Percentiles rank a stretch among this genome's conserved stretches.
Conservation (phyloP, 352 stramenopile species). For the Phytopythium sindhum region DNA sequence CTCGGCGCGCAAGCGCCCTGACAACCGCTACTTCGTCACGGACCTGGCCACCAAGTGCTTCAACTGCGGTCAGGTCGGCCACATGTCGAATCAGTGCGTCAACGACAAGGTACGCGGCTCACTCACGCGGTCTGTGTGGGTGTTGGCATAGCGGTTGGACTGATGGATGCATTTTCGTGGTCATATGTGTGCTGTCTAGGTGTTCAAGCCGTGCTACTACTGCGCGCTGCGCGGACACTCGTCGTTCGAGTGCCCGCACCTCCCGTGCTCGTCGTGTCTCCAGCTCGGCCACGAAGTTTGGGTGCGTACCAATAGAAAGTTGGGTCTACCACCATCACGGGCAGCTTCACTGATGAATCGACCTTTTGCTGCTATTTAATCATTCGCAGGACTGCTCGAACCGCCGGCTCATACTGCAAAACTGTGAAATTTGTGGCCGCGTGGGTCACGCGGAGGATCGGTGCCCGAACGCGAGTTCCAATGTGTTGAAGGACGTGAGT, state of each 20-base stretch:
- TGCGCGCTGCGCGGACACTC: conserved; percentile 72
- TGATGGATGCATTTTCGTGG: background rate
- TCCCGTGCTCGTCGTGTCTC: conserved; percentile 65
- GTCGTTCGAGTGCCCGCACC: conserved; percentile 58
- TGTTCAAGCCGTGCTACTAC: conserved; percentile 76
- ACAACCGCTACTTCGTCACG: conserved; percentile 80
- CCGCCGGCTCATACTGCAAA: conserved; percentile 29
- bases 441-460: conserved; percentile 39
- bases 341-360: background rate
- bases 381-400: conserved; percentile 52
- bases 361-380: conserved; percentile 1
- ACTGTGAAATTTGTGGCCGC: conserved; percentile 57
- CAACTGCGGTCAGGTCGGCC: conserved; percentile 77
- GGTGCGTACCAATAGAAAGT: conserved; percentile 18
- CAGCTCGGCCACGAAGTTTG: conserved; percentile 64
- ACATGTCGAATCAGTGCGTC: conserved; percentile 72
- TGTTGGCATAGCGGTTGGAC: background rate
- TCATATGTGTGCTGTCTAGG: conserved; percentile 13
- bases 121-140: background rate
- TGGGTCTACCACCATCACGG: background rate
- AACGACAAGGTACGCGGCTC: conserved; percentile 44
- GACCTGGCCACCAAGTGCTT: conserved; percentile 84
- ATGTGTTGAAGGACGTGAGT: conserved; percentile 24
- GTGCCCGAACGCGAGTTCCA: conserved; percentile 32
- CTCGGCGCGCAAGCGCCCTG: conserved; percentile 34